phyloP scores from a whole-genome alignment of 2,329 filamentous ascomycete genomes.

The Pochonia chlamydosporia region DNA sequence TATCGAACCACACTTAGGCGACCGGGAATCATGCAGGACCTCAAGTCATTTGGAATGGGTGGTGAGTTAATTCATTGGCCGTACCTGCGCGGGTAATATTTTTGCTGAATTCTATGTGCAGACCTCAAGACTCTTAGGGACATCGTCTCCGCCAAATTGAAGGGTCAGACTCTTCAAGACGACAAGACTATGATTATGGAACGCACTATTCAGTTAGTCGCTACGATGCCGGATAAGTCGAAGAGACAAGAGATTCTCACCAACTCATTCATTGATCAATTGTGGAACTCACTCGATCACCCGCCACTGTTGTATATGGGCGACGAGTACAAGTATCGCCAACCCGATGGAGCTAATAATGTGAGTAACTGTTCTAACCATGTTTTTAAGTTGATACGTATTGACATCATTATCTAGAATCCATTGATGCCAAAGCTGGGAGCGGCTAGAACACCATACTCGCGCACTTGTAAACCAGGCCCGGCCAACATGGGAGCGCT shows the following conservation, averaged over 20 bases:
- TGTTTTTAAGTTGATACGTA: background rate
- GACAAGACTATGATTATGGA: constrained; percentile 79
- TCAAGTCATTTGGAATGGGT: constrained; percentile 47
- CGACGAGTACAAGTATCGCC: constrained; percentile 58
- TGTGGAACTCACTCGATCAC: constrained; percentile 69
- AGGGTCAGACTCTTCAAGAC: constrained; percentile 57
- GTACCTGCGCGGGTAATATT: no score
- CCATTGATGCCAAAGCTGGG: constrained; percentile 59
- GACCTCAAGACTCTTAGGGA: constrained; percentile 59
- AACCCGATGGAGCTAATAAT: constrained; percentile 66
- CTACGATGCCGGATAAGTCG: constrained; percentile 57
- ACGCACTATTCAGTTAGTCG: constrained; percentile 63
- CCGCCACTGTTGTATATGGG: constrained; percentile 63
- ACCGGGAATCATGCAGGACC: constrained; percentile 48
- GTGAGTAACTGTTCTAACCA: constrained; percentile 23
- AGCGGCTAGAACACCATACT: constrained; percentile 61
- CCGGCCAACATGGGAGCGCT: constrained; percentile 55
- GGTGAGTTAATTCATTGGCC: constrained; percentile 24
- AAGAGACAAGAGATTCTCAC: constrained; percentile 58
- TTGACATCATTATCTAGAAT: constrained; percentile 38
- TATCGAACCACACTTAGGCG: constrained; percentile 44
- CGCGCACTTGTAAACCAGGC: constrained; percentile 56
- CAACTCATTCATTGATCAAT: constrained; percentile 59
- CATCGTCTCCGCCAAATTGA: constrained; percentile 56
- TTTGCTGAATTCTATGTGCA: constrained; percentile 20